These are phyloP conservation scores for Alternaria triticimaculans DNA, from an alignment of 2,329 filamentous ascomycete genomes.

Conservation along the genomic window DNA sequence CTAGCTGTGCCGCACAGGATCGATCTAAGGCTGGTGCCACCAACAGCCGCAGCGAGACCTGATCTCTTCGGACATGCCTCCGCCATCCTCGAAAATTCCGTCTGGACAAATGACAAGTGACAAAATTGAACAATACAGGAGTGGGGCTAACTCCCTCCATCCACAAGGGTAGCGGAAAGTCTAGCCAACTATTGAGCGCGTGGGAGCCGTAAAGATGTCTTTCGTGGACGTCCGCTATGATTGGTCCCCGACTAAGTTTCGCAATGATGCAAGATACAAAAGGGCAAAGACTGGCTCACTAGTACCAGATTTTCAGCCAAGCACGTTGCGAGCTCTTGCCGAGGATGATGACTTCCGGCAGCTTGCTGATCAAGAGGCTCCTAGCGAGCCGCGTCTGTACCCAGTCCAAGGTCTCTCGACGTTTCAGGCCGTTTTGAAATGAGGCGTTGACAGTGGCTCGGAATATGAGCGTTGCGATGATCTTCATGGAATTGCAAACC, in stretches of 20 bases:
- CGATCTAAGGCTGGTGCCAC: neutral
- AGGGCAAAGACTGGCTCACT: slow-evolving; percentile 2
- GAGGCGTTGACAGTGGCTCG: neutral
- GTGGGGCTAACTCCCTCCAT: neutral
- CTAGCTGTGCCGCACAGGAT: neutral
- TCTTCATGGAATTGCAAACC: neutral
- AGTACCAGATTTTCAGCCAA: neutral
- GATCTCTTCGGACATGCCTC: neutral
- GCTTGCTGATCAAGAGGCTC: neutral
- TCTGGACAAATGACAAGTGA: neutral
- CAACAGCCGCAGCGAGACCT: slow-evolving; percentile 1
- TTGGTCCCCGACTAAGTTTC: slow-evolving; percentile 7
- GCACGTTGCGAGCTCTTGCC: neutral
- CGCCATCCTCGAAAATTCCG: neutral
- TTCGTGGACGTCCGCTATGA: slow-evolving; percentile 1
- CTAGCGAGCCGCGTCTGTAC: neutral
- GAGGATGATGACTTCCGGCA: neutral
- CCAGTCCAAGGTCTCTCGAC: neutral
- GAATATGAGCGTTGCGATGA: neutral
- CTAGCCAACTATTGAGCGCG: slow-evolving; percentile 1
- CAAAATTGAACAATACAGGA: neutral
- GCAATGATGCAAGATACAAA: slow-evolving; percentile 4
- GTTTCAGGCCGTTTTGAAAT: neutral
- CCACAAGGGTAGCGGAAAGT: neutral
- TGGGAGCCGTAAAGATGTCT: slow-evolving; percentile 1